Base-by-base conservation (phyloP, 2,329 filamentous ascomycete species). In the Zymoseptoria brevis region DNA sequence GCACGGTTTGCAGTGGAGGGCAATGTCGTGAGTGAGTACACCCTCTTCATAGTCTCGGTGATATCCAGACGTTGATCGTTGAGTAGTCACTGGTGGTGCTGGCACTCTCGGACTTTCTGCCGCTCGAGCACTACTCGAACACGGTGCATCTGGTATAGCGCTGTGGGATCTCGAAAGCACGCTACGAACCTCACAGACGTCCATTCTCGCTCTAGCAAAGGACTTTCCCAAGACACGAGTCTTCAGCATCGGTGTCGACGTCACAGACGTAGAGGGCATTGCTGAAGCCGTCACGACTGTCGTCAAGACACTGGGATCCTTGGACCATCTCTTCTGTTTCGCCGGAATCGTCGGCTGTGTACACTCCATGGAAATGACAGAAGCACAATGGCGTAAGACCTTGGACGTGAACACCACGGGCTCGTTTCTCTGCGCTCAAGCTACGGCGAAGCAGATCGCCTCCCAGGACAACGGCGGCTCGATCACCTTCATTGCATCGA, bases 331-430 rank as follows among this genome's bases (percentile, higher is more conserved):
- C 1, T 78, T 83, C 63, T 85, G 82, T 64, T 88, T 88, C 66
- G 87, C 86, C 0, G 87, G 88, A 4, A 80, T 90, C 0, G 87
- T 89, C 0, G 80, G 79, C 45, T 87, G 82, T 64, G 76, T 79
- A 0, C 80, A 83, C 61, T 82, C 87, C 0, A 71, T 87, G 0
- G 82, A 86, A 1, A 83, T 86, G 75, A 73, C 78, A 0, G 72
- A 80, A 0, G 75, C 77, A 1, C 77, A 87, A 64, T 91, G 84
- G 80, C 79, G 83, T 6, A 79, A 79, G 26, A 81, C 87, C 0
- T 67, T 90, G 19, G 87, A 89, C 58, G 81, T 91, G 68, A 92
- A 92, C 69, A 82, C 86, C 1, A 88, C 86, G 0, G 88, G 88
- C 0, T 77, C 80, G 0, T 92, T 89, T 67, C 75, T 90, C 16